phyloP scores from a whole-genome alignment of 1,284 basidiomycete species.

The Omphalotus olearius region DNA sequence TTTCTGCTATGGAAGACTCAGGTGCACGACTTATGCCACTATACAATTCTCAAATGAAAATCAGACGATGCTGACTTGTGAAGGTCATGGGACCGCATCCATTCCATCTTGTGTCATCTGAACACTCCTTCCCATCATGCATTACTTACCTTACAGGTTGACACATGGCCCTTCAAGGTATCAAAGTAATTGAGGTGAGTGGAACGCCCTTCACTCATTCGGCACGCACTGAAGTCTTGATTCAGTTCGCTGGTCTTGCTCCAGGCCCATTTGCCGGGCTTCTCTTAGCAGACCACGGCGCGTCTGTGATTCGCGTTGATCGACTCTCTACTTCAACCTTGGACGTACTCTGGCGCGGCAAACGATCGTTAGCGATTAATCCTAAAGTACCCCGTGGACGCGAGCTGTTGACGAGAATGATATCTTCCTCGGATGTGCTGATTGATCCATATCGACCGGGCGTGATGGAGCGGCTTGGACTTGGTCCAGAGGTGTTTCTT shows the following conservation, averaged over 20 bases:
- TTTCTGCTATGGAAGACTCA: too few species aligned
- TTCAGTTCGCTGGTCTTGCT: conserved; percentile 79
- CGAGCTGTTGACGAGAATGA: conserved; percentile 52
- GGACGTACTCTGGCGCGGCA: conserved; percentile 66
- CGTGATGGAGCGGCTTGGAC: conserved; percentile 72
- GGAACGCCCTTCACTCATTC: background rate
- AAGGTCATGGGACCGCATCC: too few species aligned
- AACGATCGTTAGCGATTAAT: conserved; percentile 69
- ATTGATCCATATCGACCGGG: conserved; percentile 84
- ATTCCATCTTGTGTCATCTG: too few species aligned
- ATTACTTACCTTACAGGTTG: too few species aligned
- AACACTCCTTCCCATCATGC: too few species aligned
- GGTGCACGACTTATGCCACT: too few species aligned
- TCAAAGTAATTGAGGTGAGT: conserved; percentile 9
- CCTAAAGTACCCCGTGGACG: conserved; percentile 60
- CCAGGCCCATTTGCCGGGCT: conserved; percentile 79
- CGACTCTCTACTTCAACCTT: conserved; percentile 37
- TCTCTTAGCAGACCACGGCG: conserved; percentile 77
- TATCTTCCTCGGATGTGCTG: conserved; percentile 68
- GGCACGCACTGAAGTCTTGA: background rate
- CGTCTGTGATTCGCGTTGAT: conserved; percentile 75
- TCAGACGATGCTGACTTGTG: too few species aligned
- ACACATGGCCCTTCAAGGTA: conserved; percentile 8
- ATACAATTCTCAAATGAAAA: too few species aligned
- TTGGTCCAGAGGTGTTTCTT: conserved; percentile 74